These are phyloP conservation scores for Penicillium sp. DNA, from an alignment of 2,329 filamentous ascomycete species.

Conservation along the genomic window DNA sequence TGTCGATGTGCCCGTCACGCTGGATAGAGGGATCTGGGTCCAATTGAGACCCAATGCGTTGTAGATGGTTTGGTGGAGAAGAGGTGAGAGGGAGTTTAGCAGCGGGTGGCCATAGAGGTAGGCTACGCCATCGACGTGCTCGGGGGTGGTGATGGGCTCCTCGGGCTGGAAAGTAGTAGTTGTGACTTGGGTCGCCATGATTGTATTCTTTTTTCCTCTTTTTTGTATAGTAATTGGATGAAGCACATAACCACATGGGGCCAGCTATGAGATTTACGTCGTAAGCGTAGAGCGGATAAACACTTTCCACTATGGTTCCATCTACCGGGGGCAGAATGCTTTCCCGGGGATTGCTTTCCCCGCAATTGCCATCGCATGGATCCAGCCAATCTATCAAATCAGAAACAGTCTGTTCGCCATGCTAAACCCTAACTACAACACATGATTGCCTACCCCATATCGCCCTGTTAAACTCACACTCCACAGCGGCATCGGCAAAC, in stretches of 20 bases:
- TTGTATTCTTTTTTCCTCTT: conserved; percentile 3
- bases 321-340: conserved; percentile 11
- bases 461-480: neutral
- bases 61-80: conserved; percentile 53
- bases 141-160: conserved; percentile 30
- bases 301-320: conserved; percentile 5
- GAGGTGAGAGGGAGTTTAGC: conserved; percentile 53
- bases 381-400: conserved; percentile 12
- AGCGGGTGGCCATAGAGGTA: conserved; percentile 55
- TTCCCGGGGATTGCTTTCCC: conserved; percentile 25
- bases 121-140: conserved; percentile 46
- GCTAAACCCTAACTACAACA: neutral
- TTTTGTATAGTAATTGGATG: neutral
- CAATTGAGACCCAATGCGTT: conserved; percentile 48
- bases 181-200: conserved; percentile 22
- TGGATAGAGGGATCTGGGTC: conserved; percentile 47
- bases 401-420: conserved; percentile 1
- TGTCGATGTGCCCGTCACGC: conserved; percentile 25
- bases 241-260: neutral
- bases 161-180: conserved; percentile 18
- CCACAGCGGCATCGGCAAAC: conserved; percentile 9
- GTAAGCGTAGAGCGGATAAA: conserved; percentile 20
- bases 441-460: conserved; percentile 16
- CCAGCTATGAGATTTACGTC: conserved; percentile 3
- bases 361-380: conserved; percentile 11